Base-by-base conservation (phyloP, 2,329 filamentous ascomycete species). In the Fusarium longipes region DNA sequence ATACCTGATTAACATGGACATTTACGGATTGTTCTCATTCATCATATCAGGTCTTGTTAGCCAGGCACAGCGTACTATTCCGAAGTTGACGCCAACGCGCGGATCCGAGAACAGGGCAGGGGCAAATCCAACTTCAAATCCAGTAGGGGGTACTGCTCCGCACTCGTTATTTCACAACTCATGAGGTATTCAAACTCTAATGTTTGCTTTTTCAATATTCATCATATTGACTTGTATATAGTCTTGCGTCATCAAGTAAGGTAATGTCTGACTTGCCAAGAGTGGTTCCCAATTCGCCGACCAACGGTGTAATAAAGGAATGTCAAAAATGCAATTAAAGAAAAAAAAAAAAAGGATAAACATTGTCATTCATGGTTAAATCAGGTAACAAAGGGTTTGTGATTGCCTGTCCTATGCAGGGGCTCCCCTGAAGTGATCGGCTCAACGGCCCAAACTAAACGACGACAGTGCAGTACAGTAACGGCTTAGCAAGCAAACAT, bases 401-500 rank as follows among this genome's bases (percentile, higher is more conserved):
- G 60, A 45, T 57, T 50, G 51, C 33, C 42, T 15, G 20, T 36
- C 33, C 42, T 15, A n/a, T 36, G n/a, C 51, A 39, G 29, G 60
- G 33, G 49, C 40, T 17, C 56, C n/a, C 49, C 35, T 36, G 63
- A 30, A 63, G 43, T 62, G 51, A 66, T 55, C 56, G 53, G 43
- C 52, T 56, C 24, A 45, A 48, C 42, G 65, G 64, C 64, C 51
- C 63, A 39, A 57, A 57, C 33, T 49, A 54, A 67, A 53, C 25
- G 25, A 20, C 40, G 18, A 29, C 25, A 43, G 40, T 27, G 8
- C 38, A 15, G 27, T 45, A 45, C 44, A 45, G 27, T 64, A 67
- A 59, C 54, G 59, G 47, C 64, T 68, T 61, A 59, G 65, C 65
- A 68, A 57, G 54, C 35, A 54, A 57, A 45, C 48, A 38, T 29